Evolutionary conservation across 345 rosid species (phyloP).

Genomic region (Turnera subulata): DNA sequence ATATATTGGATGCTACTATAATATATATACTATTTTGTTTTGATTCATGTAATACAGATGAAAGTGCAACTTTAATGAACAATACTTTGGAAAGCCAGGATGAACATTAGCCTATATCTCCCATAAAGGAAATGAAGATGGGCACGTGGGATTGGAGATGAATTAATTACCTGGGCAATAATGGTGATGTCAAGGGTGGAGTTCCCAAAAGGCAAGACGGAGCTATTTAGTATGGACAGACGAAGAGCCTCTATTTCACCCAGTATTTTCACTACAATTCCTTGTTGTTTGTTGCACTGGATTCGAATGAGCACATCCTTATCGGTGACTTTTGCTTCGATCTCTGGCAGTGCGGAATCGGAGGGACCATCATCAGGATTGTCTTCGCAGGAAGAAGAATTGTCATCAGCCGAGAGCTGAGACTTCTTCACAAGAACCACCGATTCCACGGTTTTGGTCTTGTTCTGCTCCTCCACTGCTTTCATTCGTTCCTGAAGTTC

Average conservation of each 20-base stretch:
- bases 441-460: constrained; percentile 52
- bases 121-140: neutral
- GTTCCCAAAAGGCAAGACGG: constrained; percentile 56
- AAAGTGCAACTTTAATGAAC: neutral
- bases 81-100: no score
- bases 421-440: constrained; percentile 50
- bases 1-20: no score
- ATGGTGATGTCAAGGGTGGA: constrained; percentile 61
- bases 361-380: constrained; percentile 26
- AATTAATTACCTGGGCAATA: constrained; percentile 49
- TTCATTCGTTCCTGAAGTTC: constrained; percentile 59
- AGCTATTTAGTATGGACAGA: constrained; percentile 48
- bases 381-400: constrained; percentile 40
- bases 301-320: constrained; percentile 56
- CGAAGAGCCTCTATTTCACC: constrained; percentile 45
- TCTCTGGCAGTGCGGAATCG: constrained; percentile 50
- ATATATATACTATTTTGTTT: no score
- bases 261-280: constrained; percentile 38
- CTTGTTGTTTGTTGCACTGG: constrained; percentile 54
- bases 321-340: constrained; percentile 57
- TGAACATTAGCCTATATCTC: neutral
- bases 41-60: neutral
- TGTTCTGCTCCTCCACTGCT: constrained; percentile 46
- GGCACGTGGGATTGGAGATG: neutral
- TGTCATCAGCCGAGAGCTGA: constrained; percentile 39